phyloP scores from a whole-genome alignment of 768 basidiomycete genomes.

The Asterophora lycoperdoides region DNA sequence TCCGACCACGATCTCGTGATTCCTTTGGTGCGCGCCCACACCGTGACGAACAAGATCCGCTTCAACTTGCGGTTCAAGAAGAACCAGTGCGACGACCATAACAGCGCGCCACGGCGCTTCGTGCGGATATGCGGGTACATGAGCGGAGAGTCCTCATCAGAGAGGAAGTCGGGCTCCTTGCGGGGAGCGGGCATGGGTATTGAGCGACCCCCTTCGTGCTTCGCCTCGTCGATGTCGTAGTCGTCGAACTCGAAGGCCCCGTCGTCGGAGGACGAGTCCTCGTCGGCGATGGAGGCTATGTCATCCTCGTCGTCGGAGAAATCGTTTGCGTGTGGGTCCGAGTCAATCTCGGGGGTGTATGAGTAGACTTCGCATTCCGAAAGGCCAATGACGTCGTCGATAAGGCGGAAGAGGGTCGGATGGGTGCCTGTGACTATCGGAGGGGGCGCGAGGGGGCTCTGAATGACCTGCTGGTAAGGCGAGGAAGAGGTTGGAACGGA shows the following conservation, averaged over 20 bases:
- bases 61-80: conserved; percentile 92
- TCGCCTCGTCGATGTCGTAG: conserved; percentile 66
- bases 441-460: conserved; percentile 67
- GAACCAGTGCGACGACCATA: conserved; percentile 98
- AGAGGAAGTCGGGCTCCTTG: conserved; percentile 33
- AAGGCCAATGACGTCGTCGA: conserved; percentile 88
- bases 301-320: conserved; percentile 79
- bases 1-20: conserved; percentile 48
- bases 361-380: conserved; percentile 94
- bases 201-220: conserved; percentile 34
- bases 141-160: conserved; percentile 35
- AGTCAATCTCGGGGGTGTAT: conserved; percentile 88
- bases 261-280: conserved; percentile 71
- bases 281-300: conserved; percentile 58
- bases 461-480: conserved; percentile 52
- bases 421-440: conserved; percentile 79
- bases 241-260: conserved; percentile 76
- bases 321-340: conserved; percentile 89
- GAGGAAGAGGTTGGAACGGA: conserved; percentile 69
- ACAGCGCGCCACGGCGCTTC: conserved; percentile 69
- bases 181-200: conserved; percentile 38
- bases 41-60: conserved; percentile 86
- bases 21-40: conserved; percentile 80
- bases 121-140: conserved; percentile 41
- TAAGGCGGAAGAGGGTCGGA: conserved; percentile 79